These are phyloP conservation scores for Corylus heterophylla DNA, from an alignment of 306 rosid genomes.

Conservation along the genomic window DNA sequence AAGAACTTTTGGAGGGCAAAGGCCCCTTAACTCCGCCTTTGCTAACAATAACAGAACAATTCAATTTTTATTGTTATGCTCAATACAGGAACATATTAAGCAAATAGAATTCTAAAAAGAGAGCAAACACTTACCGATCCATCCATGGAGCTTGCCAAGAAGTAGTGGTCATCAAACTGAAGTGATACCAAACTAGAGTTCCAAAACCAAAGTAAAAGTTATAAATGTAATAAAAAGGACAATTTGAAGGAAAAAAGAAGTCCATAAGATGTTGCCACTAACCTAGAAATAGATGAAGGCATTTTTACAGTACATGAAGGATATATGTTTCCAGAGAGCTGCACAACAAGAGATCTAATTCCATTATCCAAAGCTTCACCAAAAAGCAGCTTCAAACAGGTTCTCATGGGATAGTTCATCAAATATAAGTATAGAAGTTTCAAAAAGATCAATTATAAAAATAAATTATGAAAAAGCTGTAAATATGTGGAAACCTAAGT, in stretches of 20 bases:
- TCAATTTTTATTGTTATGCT: background rate
- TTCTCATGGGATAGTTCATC: background rate
- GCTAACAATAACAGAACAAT: background rate
- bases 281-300: conserved; percentile 90
- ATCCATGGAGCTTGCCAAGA: conserved; percentile 95
- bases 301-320: conserved; percentile 59
- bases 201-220: conserved; percentile 27
- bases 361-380: conserved; percentile 10
- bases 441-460: background rate
- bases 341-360: conserved; percentile 30
- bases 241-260: conserved; percentile 1
- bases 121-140: conserved; percentile 72
- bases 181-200: conserved; percentile 69
- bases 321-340: conserved; percentile 65
- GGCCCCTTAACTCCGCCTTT: too few relatives aligned
- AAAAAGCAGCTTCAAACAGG: background rate
- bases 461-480: background rate
- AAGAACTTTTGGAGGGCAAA: too few relatives aligned
- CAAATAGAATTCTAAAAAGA: conserved; percentile 2
- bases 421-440: background rate
- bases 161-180: conserved; percentile 75
- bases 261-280: conserved; percentile 17
- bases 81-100: background rate
- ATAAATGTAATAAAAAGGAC: conserved; percentile 18
- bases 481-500: background rate